These are phyloP conservation scores for Solanum peruvianum DNA, from an alignment of 257 asterid genomes.

Conservation along the genomic window DNA sequence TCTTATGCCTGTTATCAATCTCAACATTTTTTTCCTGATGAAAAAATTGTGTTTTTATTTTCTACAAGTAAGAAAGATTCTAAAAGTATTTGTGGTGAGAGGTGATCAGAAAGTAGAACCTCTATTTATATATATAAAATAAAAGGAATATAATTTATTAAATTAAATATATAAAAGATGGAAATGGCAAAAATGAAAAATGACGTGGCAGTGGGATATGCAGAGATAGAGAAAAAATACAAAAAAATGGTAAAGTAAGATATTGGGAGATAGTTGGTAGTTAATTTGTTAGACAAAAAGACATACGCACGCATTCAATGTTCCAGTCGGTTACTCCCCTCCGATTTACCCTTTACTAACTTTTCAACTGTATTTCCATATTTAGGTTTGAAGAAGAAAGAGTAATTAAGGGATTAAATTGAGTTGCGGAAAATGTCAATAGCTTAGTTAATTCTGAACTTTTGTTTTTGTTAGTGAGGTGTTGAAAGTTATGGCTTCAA, in stretches of 20 bases:
- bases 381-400: background rate
- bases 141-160: background rate
- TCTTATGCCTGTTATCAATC: slow-evolving; percentile 30
- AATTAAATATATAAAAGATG: background rate
- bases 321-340: background rate
- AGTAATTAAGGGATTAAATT: background rate
- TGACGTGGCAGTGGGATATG: background rate
- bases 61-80: background rate
- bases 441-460: too few relatives aligned
- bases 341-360: background rate
- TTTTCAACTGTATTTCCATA: background rate
- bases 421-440: too few relatives aligned
- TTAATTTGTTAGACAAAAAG: background rate
- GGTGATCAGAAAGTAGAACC: background rate
- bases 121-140: background rate
- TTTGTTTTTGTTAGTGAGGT: too few relatives aligned
- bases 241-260: background rate
- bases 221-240: background rate
- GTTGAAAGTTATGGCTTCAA: background rate
- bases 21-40: slow-evolving; percentile 12
- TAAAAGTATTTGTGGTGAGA: background rate
- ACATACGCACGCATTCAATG: background rate
- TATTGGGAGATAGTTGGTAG: background rate
- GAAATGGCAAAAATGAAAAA: background rate
- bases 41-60: background rate